Percentiles rank a stretch among this genome's conserved stretches.
Evolutionary conservation across 805 yeast genomes (phyloP).

Genomic region (Candida sakaeoensis): DNA sequence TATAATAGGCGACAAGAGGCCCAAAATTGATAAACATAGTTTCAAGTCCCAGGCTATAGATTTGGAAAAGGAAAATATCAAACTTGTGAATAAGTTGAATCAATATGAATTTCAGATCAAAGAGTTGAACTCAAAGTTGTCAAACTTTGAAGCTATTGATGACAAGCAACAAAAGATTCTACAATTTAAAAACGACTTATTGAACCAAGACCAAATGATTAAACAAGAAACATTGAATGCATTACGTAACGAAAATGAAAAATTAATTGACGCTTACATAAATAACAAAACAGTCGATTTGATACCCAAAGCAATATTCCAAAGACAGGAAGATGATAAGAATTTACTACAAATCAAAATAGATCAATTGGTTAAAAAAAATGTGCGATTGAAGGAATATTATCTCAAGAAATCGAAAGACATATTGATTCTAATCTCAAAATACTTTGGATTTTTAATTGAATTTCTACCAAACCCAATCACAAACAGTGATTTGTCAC

Average conservation of each 20-base stretch:
- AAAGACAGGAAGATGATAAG: conserved; percentile 55
- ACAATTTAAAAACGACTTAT: conserved; percentile 66
- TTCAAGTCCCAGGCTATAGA: conserved; percentile 14
- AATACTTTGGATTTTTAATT: conserved; percentile 67
- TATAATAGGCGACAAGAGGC: conserved; percentile 10
- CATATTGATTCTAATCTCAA: conserved; percentile 61
- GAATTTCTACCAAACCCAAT: conserved; percentile 54
- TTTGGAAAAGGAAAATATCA: conserved; percentile 40
- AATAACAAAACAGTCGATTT: conserved; percentile 19
- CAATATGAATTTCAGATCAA: conserved; percentile 33
- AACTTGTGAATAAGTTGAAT: conserved; percentile 32
- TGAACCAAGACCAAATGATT: conserved; percentile 55
- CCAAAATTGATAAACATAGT: conserved; percentile 10
- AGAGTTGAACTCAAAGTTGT: conserved; percentile 33
- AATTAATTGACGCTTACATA: conserved; percentile 36
- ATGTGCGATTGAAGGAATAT: conserved; percentile 50
- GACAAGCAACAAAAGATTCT: conserved; percentile 41
- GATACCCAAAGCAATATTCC: conserved; percentile 62
- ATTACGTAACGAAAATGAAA: conserved; percentile 56
- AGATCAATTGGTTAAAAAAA: conserved; percentile 48
- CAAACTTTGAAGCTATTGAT: conserved; percentile 19
- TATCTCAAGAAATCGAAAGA: conserved; percentile 68
- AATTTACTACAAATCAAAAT: conserved; percentile 44
- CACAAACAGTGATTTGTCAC: conserved; percentile 45
- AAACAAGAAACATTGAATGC: conserved; percentile 49